Base-by-base conservation (phyloP, 1,284 basidiomycete species). In the Tranzscheliella williamsii region DNA sequence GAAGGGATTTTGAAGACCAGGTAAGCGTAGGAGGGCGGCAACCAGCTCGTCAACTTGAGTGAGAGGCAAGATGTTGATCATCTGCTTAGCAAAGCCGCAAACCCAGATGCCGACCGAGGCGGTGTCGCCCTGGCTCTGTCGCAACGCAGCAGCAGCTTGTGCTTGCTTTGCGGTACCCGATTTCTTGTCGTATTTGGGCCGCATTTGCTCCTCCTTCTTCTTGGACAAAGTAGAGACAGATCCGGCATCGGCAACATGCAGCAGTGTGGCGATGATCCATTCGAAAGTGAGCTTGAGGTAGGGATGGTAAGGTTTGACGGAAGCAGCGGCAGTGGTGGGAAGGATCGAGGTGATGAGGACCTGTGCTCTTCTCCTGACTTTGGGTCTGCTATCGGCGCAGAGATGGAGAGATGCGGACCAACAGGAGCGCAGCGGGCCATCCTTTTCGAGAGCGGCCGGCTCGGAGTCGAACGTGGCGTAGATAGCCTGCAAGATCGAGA, bases 331-430 rank as follows among this genome's bases (percentile, higher is more conserved):
- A 11, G 61, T 54, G 24, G 51, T 48, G 30, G 55, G 55, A 1
- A 77, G 70, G 17, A 92, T 82, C 63, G 89, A 86, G 58, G 83
- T 83, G 31, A 98, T 83, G 18, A 90, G 84, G 67, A 96, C 91
- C 46, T 88, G 87, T 8, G 94, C 92, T 61, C 87, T 85, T 79
- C 86, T 92, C 48, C 95, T 85, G 37, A 98, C 91, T 81, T 98
- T 97, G 27, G 95, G 94, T 35, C 94, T 82, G 2, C 86, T 84
- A 80, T 98, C 94, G 39, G 91, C 81, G 66, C 86, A 87, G 39
- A 97, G 81, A 52, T 89, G 86, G 37, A 98, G 81, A 37, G 94
- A 81, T 85, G 66, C 88, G 83, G 74, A 79, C 78, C 80, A 86
- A 70, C 68, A 72, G 3, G 57, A 61, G 9, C 53, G 53, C 24